phyloP scores from a whole-genome alignment of 208 protist species.

The Wallacemonas collosoma region DNA sequence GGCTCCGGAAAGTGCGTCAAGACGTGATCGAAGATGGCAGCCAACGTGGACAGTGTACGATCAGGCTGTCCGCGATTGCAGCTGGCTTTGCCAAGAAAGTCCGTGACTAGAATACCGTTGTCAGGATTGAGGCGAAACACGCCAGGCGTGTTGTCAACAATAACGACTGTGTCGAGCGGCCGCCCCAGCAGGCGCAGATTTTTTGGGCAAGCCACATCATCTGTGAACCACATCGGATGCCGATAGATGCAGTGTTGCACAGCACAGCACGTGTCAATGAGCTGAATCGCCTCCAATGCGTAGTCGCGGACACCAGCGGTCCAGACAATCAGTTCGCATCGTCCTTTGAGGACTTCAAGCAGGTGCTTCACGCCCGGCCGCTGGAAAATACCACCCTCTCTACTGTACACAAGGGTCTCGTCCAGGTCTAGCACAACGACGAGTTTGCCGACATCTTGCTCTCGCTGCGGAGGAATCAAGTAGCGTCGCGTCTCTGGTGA shows the following conservation, averaged over 20 bases:
- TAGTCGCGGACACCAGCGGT: slow-evolving; percentile 82
- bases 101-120: slow-evolving; percentile 70
- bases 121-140: slow-evolving; percentile 76
- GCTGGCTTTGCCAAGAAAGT: slow-evolving; percentile 55
- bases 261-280: slow-evolving; percentile 61
- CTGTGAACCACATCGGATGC: slow-evolving; percentile 70
- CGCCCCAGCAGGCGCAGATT: slow-evolving; percentile 83
- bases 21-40: slow-evolving; percentile 47
- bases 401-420: slow-evolving; percentile 85
- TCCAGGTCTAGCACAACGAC: slow-evolving; percentile 89
- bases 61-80: slow-evolving; percentile 20
- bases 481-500: slow-evolving; percentile 14
- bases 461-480: slow-evolving; percentile 54
- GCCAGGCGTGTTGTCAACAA: slow-evolving; percentile 87
- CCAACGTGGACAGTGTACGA: slow-evolving; percentile 30
- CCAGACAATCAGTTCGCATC: slow-evolving; percentile 85
- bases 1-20: slow-evolving; percentile 29
- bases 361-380: slow-evolving; percentile 61
- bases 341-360: slow-evolving; percentile 61
- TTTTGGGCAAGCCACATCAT: slow-evolving; percentile 71
- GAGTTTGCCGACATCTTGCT: slow-evolving; percentile 62
- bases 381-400: slow-evolving; percentile 54
- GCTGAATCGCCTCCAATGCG: slow-evolving; percentile 61
- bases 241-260: slow-evolving; percentile 77
- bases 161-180: slow-evolving; percentile 68